phyloP scores from a whole-genome alignment of 2,329 filamentous ascomycete species.

The Chaetomium globosum region DNA sequence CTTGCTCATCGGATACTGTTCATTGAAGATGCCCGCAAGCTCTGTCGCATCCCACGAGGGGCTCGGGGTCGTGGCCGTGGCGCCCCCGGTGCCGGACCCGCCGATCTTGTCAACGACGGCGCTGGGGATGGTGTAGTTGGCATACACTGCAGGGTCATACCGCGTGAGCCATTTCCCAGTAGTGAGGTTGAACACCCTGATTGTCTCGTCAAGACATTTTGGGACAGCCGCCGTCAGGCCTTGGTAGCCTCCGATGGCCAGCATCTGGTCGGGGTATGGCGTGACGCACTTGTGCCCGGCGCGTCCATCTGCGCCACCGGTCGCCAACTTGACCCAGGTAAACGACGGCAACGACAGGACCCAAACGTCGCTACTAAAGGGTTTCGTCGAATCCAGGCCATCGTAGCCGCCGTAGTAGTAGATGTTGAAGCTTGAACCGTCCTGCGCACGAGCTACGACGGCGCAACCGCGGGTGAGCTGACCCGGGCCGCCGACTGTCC shows the following conservation, averaged over 20 bases:
- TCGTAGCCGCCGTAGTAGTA: constrained; percentile 82
- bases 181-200: constrained; percentile 74
- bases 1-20: constrained; percentile 58
- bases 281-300: constrained; percentile 75
- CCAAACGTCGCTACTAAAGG: constrained; percentile 71
- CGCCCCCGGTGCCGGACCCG: constrained; percentile 65
- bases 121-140: constrained; percentile 69
- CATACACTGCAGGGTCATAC: constrained; percentile 67
- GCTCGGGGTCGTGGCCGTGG: constrained; percentile 67
- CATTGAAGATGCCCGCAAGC: constrained; percentile 58
- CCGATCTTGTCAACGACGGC: constrained; percentile 68
- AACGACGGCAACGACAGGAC: constrained; percentile 79
- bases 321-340: constrained; percentile 66
- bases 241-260: constrained; percentile 71
- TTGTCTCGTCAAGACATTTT: constrained; percentile 55
- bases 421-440: constrained; percentile 75
- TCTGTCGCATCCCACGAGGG: constrained; percentile 57
- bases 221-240: constrained; percentile 37
- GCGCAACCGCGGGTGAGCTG: constrained; percentile 69
- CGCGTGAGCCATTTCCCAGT: constrained; percentile 67
- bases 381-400: constrained; percentile 47
- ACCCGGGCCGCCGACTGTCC: constrained; percentile 60
- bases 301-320: constrained; percentile 55
- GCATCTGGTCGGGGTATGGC: constrained; percentile 78
- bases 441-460: constrained; percentile 70